Evolutionary conservation across 148 eudicot species (phyloP).

Genomic region (Camellia sinensis): DNA sequence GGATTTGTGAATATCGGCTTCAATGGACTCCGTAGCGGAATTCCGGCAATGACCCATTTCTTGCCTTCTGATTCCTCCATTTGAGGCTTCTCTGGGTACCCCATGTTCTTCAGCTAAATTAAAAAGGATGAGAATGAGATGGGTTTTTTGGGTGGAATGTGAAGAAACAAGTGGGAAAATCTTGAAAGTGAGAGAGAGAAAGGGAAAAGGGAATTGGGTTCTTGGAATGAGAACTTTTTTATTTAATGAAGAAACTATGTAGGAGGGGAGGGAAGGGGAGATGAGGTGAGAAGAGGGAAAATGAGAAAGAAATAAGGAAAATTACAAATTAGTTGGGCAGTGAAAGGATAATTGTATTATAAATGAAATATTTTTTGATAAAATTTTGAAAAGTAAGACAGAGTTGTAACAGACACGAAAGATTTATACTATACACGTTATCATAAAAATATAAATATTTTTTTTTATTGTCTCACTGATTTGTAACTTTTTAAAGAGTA

Average conservation of each 20-base stretch:
- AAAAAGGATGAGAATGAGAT: neutral
- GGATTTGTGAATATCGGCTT: constrained; percentile 33
- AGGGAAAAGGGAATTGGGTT: constrained; percentile 1
- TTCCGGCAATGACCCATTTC: constrained; percentile 43
- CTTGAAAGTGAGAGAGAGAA: neutral
- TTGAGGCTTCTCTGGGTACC: constrained; percentile 12
- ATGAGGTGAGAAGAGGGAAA: neutral
- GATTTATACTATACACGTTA: no score
- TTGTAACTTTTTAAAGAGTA: no score
- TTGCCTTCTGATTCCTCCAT: constrained; percentile 26
- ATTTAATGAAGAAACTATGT: neutral
- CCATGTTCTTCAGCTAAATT: constrained; percentile 14
- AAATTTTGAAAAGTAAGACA: no score
- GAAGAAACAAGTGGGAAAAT: constrained; percentile 11
- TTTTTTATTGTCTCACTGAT: no score
- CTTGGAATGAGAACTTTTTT: neutral
- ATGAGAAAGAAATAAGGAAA: neutral
- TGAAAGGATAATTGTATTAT: no score
- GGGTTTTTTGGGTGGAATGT: constrained; percentile 5
- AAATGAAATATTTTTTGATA: no score
- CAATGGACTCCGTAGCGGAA: constrained; percentile 22
- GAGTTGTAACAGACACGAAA: no score
- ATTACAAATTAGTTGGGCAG: no score
- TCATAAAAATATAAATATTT: no score
- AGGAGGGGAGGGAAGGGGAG: constrained; percentile 2